Percentiles rank a stretch among this genome's conserved stretches.
These are phyloP conservation scores for Calocera viscosa DNA, from an alignment of 768 basidiomycete species.

Conservation along the genomic window DNA sequence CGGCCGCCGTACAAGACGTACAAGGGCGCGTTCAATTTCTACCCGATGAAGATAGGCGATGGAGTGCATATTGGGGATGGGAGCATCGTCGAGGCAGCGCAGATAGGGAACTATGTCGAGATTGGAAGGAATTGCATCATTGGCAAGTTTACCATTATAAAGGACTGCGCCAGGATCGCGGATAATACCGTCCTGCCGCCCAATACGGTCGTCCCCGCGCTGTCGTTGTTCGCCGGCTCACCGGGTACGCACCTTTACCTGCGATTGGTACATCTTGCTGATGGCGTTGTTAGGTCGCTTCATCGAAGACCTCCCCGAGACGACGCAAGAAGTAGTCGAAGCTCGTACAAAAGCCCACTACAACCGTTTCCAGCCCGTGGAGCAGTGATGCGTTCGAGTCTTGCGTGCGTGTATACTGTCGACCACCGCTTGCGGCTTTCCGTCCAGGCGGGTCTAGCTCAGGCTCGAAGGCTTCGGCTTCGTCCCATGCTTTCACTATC, in stretches of 20 bases:
- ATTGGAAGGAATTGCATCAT: constrained; percentile 95
- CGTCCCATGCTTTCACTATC: too few relatives aligned
- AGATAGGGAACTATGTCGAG: constrained; percentile 84
- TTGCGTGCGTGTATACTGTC: too few relatives aligned
- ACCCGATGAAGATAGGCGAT: constrained; percentile 94
- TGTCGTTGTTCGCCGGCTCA: constrained; percentile 74
- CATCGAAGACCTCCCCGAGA: constrained; percentile 76
- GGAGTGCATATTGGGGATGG: constrained; percentile 88
- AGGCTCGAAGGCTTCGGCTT: too few relatives aligned
- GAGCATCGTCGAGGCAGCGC: constrained; percentile 83
- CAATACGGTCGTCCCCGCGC: constrained; percentile 82
- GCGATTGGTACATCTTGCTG: background rate
- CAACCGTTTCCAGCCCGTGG: constrained; percentile 56
- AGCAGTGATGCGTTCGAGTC: background rate
- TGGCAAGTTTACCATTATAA: constrained; percentile 92
- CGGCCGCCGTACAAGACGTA: constrained; percentile 86
- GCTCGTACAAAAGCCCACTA: constrained; percentile 75
- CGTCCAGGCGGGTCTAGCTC: too few relatives aligned
- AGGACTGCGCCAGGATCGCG: constrained; percentile 82
- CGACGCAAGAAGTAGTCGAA: constrained; percentile 85
- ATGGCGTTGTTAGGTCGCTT: constrained; percentile 49
- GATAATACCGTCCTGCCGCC: constrained; percentile 85
- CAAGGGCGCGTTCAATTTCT: constrained; percentile 87
- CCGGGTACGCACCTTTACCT: constrained; percentile 47
- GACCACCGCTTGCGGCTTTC: too few relatives aligned